These are phyloP conservation scores for Psilocybe sp. DNA, from an alignment of 768 basidiomycete genomes.

Conservation along the genomic window DNA sequence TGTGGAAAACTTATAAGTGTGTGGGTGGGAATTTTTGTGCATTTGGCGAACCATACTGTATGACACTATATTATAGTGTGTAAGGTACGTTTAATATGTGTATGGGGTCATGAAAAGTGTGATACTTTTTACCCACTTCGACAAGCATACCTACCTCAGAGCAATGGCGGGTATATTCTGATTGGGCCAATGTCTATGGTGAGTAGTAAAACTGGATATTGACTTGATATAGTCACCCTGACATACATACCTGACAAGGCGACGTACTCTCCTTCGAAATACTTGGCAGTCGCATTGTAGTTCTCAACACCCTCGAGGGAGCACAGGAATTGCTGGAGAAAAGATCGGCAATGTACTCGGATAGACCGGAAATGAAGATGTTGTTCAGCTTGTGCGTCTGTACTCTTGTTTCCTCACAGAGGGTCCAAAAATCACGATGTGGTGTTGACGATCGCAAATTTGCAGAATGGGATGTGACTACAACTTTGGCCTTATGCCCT, in stretches of 20 bases:
- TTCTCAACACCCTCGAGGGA: slow-evolving; percentile 27
- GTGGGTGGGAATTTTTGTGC: too few species aligned
- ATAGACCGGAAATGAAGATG: slow-evolving; percentile 44
- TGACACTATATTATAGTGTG: too few species aligned
- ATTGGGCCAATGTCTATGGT: slow-evolving; percentile 32
- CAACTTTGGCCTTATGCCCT: slow-evolving; percentile 47
- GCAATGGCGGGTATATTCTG: slow-evolving; percentile 26
- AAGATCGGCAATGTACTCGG: slow-evolving; percentile 12
- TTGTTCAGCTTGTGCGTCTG: slow-evolving; percentile 41
- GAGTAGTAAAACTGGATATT: too few species aligned
- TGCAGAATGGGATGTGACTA: slow-evolving; percentile 29
- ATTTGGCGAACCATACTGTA: too few species aligned
- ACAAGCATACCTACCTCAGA: slow-evolving; percentile 21
- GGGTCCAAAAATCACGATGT: neutral
- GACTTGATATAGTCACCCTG: too few species aligned
- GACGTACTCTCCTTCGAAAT: slow-evolving; percentile 51
- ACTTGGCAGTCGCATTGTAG: slow-evolving; percentile 29
- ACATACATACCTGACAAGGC: slow-evolving; percentile 27
- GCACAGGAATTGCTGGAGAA: slow-evolving; percentile 53
- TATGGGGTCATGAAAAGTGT: too few species aligned
- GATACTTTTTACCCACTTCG: too few species aligned
- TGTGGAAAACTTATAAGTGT: slow-evolving; percentile 26
- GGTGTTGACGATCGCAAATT: neutral
- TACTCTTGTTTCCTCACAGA: too few species aligned
- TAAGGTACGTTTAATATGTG: too few species aligned